Evolutionary conservation across 106 monocot species (phyloP).

Genomic region (Acanthochlamys bracteata): DNA sequence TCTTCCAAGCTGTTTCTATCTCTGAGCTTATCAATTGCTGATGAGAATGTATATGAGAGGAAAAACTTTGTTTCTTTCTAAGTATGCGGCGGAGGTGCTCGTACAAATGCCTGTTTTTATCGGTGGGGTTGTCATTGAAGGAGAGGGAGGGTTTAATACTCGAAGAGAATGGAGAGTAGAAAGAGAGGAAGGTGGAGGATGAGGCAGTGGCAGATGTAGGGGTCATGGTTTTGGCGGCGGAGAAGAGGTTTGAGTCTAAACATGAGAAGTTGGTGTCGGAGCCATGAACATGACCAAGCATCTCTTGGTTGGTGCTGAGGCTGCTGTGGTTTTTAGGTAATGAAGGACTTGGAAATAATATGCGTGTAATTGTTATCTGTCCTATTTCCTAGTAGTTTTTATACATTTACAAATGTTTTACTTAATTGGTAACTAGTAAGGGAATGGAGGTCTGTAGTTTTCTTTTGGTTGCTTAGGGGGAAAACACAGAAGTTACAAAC

Average conservation of each 20-base stretch:
- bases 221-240: neutral
- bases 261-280: conserved; percentile 13
- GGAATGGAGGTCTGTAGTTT: too few species aligned
- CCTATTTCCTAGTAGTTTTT: neutral
- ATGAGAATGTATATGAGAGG: neutral
- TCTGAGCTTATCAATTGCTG: neutral
- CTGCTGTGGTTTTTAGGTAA: conserved; percentile 98
- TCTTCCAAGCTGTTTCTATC: too few species aligned
- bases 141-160: conserved; percentile 33
- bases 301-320: conserved; percentile 87
- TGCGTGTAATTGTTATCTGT: neutral
- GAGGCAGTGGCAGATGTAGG: conserved; percentile 3
- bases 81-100: neutral
- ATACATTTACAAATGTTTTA: too few species aligned
- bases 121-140: conserved; percentile 81
- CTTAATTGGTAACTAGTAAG: too few species aligned
- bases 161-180: conserved; percentile 30
- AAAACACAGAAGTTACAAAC: too few species aligned
- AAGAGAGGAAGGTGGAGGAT: conserved; percentile 14
- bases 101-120: conserved; percentile 30
- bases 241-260: conserved; percentile 12
- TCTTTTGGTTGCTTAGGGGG: too few species aligned
- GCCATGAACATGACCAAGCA: conserved; percentile 92
- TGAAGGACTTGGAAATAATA: neutral
- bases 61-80: conserved; percentile 1